Conservation (phyloP, 2,329 filamentous ascomycete species). For the Xylaria hypoxylon region DNA sequence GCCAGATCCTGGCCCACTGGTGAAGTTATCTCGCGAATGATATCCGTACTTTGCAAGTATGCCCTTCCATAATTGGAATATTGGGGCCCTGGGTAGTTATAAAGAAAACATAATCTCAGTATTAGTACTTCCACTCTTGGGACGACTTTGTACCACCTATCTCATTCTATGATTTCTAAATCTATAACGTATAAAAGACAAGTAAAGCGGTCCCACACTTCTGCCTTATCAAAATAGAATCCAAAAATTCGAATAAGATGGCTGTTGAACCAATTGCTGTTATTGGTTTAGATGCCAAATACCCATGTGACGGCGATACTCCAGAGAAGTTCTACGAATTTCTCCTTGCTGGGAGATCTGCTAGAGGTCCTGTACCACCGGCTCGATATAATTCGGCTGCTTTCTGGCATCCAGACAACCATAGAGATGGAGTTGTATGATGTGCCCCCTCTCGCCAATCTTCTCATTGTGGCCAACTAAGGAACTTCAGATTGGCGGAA, state of each 20-base stretch:
- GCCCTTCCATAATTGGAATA: too few species aligned
- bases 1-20: too few species aligned
- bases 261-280: constrained; percentile 32
- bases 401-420: constrained; percentile 33
- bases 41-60: too few species aligned
- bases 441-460: background rate
- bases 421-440: constrained; percentile 28
- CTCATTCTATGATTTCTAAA: background rate
- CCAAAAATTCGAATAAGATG: constrained; percentile 36
- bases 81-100: background rate
- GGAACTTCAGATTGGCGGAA: constrained; percentile 22
- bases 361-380: constrained; percentile 18
- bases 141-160: background rate
- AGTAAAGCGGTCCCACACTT: background rate
- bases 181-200: background rate
- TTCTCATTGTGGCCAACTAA: background rate
- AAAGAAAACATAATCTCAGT: background rate
- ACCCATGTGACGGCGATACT: constrained; percentile 28
- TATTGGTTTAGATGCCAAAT: constrained; percentile 28
- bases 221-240: background rate
- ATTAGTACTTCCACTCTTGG: background rate
- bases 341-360: constrained; percentile 26
- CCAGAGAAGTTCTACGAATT: constrained; percentile 34
- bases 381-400: constrained; percentile 27
- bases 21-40: too few species aligned